Evolutionary conservation across 1,284 basidiomycete genomes (phyloP).

Genomic region (Porogramme epimiltina): DNA sequence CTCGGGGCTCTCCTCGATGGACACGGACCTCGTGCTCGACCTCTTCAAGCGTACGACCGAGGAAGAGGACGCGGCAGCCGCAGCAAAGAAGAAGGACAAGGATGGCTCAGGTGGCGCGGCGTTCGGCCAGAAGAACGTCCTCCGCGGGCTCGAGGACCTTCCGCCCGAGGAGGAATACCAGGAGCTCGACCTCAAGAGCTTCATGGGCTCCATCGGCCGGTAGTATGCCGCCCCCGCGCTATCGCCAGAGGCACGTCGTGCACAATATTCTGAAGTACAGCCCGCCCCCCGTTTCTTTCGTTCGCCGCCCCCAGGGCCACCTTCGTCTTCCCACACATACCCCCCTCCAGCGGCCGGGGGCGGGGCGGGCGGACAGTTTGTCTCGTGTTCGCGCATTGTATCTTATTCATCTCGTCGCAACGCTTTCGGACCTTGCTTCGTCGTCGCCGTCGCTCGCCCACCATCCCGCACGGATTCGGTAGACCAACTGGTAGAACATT

Average conservation of each 20-base stretch:
- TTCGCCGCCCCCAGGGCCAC: background rate
- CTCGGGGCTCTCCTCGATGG: slow-evolving; percentile 91
- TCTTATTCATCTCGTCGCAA: slow-evolving; percentile 24
- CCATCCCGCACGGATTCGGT: slow-evolving; percentile 8
- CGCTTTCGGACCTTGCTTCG: slow-evolving; percentile 17
- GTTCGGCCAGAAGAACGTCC: slow-evolving; percentile 73
- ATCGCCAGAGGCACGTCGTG: background rate
- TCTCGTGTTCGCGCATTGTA: slow-evolving; percentile 3
- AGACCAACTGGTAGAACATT: slow-evolving; percentile 22
- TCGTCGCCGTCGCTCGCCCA: background rate
- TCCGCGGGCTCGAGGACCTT: slow-evolving; percentile 87
- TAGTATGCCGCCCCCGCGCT: slow-evolving; percentile 1
- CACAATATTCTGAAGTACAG: background rate
- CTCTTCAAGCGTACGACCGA: slow-evolving; percentile 84
- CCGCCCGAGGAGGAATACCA: slow-evolving; percentile 91
- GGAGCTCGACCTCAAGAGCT: slow-evolving; percentile 80
- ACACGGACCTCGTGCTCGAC: slow-evolving; percentile 95
- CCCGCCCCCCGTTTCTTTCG: no score
- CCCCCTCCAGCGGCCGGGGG: background rate
- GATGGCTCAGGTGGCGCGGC: slow-evolving; percentile 52
- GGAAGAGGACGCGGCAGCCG: slow-evolving; percentile 67
- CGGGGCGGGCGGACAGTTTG: background rate
- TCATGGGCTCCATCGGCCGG: slow-evolving; percentile 72
- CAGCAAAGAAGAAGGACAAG: slow-evolving; percentile 58
- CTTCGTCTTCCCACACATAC: background rate